Evolutionary conservation across 768 basidiomycete genomes (phyloP).

Genomic region (Naganishia antarctica): DNA sequence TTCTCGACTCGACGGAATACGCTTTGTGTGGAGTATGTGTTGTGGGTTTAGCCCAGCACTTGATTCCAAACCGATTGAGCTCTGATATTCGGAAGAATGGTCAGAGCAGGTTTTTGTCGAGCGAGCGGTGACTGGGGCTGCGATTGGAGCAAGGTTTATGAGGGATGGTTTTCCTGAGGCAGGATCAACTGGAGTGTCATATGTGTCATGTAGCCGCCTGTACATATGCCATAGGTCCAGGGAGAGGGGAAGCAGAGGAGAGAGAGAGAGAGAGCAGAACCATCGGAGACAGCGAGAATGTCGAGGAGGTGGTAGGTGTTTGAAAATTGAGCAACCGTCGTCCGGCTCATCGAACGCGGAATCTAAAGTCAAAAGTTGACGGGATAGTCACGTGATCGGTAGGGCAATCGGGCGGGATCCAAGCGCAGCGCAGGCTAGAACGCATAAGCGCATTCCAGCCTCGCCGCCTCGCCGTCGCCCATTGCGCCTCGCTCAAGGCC

Average conservation of each 20-base stretch:
- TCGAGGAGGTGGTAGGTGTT: too few species aligned
- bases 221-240: slow-evolving; percentile 3
- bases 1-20: background rate
- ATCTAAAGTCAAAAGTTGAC: background rate
- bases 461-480: background rate
- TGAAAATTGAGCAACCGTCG: too few species aligned
- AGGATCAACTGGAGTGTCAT: background rate
- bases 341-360: too few species aligned
- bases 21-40: background rate
- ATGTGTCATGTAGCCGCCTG: background rate
- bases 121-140: slow-evolving; percentile 12
- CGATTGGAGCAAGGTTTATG: slow-evolving; percentile 1
- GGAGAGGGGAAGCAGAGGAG: slow-evolving; percentile 10
- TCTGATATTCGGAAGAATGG: slow-evolving; percentile 8
- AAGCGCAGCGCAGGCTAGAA: slow-evolving; percentile 10
- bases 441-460: too few species aligned
- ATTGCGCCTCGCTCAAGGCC: slow-evolving; percentile 6
- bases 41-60: slow-evolving; percentile 11
- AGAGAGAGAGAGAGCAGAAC: slow-evolving; percentile 10
- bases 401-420: slow-evolving; percentile 1
- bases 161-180: background rate
- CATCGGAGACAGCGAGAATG: background rate
- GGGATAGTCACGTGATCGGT: background rate
- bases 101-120: slow-evolving; percentile 15
- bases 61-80: slow-evolving; percentile 7